These are phyloP conservation scores for Tricladium varicosporioides DNA, from an alignment of 2,329 filamentous ascomycete species.

Conservation along the genomic window DNA sequence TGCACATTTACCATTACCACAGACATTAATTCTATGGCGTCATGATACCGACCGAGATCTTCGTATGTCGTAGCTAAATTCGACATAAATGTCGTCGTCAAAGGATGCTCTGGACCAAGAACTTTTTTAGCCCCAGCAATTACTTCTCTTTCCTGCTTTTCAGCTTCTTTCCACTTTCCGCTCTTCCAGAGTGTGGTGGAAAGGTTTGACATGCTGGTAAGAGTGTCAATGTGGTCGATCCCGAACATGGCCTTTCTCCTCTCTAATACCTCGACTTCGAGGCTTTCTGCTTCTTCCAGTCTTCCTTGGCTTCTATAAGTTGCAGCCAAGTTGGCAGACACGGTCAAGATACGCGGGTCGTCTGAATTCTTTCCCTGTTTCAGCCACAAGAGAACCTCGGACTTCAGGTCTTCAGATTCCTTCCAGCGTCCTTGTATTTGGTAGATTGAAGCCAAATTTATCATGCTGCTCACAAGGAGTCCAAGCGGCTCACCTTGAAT, in stretches of 20 bases:
- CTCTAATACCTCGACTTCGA: background rate
- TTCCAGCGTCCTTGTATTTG: background rate
- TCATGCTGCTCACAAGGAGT: background rate
- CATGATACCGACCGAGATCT: background rate
- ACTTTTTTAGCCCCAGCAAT: background rate
- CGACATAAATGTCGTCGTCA: background rate
- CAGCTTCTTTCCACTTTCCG: slow-evolving; percentile 1
- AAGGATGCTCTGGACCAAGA: background rate
- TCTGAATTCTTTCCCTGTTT: background rate
- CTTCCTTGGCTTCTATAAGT: background rate
- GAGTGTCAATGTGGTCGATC: background rate
- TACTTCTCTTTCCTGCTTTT: background rate
- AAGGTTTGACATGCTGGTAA: background rate
- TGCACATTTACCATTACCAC: background rate
- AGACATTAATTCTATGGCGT: background rate
- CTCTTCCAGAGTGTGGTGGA: background rate
- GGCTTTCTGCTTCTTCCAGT: background rate
- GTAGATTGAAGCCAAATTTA: background rate
- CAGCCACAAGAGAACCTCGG: background rate
- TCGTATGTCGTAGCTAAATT: background rate
- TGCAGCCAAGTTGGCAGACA: background rate
- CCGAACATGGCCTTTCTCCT: background rate
- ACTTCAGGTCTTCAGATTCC: background rate
- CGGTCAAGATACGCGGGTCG: background rate
- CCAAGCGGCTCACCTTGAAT: background rate